Percentiles rank a stretch among this genome's conserved stretches.
These are phyloP conservation scores for Drechslera avenae DNA, from an alignment of 2,329 filamentous ascomycete genomes.

Conservation along the genomic window DNA sequence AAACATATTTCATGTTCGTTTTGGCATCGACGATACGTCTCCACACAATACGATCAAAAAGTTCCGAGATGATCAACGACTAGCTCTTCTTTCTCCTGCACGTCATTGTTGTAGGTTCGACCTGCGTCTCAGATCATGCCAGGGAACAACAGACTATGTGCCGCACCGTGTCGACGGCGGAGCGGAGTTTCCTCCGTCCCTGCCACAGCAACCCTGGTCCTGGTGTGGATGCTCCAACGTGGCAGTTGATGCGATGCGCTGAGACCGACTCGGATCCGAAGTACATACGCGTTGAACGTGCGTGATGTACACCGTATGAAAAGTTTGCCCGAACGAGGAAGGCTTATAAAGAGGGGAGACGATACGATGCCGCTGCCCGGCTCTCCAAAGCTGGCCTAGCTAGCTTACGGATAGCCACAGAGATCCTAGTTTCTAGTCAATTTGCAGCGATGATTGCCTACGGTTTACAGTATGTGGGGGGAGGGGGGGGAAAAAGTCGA, in stretches of 20 bases:
- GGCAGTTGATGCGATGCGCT: background rate
- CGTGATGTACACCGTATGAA: background rate
- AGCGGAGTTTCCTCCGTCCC: conserved; percentile 9
- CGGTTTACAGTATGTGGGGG: too few relatives aligned
- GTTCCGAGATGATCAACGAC: conserved; percentile 12
- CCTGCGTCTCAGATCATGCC: conserved; percentile 10
- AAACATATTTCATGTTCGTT: too few relatives aligned
- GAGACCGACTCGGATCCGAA: background rate
- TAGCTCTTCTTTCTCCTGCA: conserved; percentile 16
- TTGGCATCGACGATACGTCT: background rate
- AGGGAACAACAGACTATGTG: conserved; percentile 1
- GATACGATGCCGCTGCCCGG: background rate
- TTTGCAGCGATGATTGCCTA: too few relatives aligned
- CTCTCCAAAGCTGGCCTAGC: background rate
- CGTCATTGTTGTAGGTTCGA: conserved; percentile 18
- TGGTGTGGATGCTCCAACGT: too few relatives aligned
- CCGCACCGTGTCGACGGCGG: conserved; percentile 1
- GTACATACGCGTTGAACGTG: background rate
- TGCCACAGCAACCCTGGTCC: background rate
- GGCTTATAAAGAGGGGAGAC: background rate
- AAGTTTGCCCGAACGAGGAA: background rate
- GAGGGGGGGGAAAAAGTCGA: too few relatives aligned
- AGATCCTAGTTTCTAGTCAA: background rate
- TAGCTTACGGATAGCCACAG: background rate
- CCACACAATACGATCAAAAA: conserved; percentile 5